Percentiles rank a stretch among this genome's conserved stretches.
phyloP scores from a whole-genome alignment of 352 stramenopile genomes.

The Sclerospora graminicola region DNA sequence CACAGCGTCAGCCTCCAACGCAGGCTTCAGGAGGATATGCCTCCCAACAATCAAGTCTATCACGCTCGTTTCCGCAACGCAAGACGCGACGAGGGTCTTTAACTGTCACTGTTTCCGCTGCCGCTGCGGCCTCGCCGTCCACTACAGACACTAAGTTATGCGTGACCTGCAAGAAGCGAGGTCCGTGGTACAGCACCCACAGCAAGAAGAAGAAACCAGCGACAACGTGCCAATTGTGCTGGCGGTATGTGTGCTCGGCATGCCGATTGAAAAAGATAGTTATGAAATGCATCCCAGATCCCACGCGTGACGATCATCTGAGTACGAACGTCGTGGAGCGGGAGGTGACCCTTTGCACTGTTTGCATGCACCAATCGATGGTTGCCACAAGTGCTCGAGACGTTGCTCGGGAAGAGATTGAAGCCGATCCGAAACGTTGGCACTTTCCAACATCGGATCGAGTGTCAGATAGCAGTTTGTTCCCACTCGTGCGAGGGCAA shows the following conservation, averaged over 20 bases:
- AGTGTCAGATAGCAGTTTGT: conserved; percentile 5
- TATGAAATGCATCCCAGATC: conserved; percentile 15
- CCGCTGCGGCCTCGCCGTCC: conserved; percentile 10
- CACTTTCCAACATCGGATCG: conserved; percentile 8
- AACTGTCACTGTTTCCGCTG: conserved; percentile 18
- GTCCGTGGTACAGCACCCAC: conserved; percentile 15
- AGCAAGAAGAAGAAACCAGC: conserved; percentile 25
- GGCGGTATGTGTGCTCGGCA: conserved; percentile 36
- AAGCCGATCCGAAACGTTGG: conserved; percentile 14
- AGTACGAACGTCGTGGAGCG: conserved; percentile 18
- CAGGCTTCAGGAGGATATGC: conserved; percentile 8
- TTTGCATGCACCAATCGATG: conserved; percentile 31
- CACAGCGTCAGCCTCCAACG: conserved; percentile 13
- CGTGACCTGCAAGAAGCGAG: conserved; percentile 28
- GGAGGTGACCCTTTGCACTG: conserved; percentile 27
- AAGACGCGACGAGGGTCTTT: conserved; percentile 13
- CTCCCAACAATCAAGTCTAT: conserved; percentile 12
- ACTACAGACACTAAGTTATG: conserved; percentile 17
- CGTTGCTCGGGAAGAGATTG: conserved; percentile 29
- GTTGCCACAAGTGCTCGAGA: conserved; percentile 23
- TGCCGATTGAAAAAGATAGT: conserved; percentile 45
- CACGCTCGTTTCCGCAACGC: conserved; percentile 12
- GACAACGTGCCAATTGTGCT: conserved; percentile 34
- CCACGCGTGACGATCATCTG: conserved; percentile 13
- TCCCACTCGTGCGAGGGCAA: conserved; percentile 8